Evolutionary conservation across 371 early-diverging fungal genomes (phyloP), one percentile per base, ranked within the genome.

Genomic region (Mucor irregularis): DNA sequence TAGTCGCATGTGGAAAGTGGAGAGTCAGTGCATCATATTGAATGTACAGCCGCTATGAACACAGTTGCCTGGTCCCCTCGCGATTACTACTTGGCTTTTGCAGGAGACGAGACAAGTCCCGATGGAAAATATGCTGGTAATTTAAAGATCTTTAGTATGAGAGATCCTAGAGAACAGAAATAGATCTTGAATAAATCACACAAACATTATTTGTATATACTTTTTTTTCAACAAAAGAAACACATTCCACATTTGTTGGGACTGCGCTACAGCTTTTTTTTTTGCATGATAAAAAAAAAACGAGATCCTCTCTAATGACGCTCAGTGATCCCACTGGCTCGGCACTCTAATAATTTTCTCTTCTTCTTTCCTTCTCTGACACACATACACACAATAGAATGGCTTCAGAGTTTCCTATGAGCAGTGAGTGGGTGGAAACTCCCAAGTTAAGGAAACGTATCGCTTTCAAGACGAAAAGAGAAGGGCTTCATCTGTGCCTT

Each of bases 31-130:
- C 81, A 88, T 61, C 84, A 83, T 30, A 78, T 94, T 24, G 73
- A 76, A 31, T 87, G 86, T 34, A 65, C 68, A 40, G 88, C 89
- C 3, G 85, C 92, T 5, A 86, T 86, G 74, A 90, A 91, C 63
- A 85, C 89, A 0, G 84, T 91, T 2, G 89, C 92, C 29, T 94
- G 92, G 92, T 90, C 91, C 60, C 94, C 94, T 13, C 70, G 63
- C 25, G 85, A 87, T 58, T 89, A 89, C 61, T 64, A 89, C 19
- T 77, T 94, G 21, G 92, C 92, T 6, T 94, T 86, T 72, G 89
- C 92, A 2, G 89, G 90, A n/a, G 92, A 91, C 53, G 90, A 90
- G 59, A 61, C 71, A 48, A 62, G 53, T 3, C 54, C 64, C 8
- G 80, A 79, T 59, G 73, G 71, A 6, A 69, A 74, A 54, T 72